Percentiles rank a stretch among this genome's conserved stretches.
These are phyloP conservation scores for Lanmaoa pseudosensibilis DNA, from an alignment of 768 basidiomycete species.

Conservation along the genomic window DNA sequence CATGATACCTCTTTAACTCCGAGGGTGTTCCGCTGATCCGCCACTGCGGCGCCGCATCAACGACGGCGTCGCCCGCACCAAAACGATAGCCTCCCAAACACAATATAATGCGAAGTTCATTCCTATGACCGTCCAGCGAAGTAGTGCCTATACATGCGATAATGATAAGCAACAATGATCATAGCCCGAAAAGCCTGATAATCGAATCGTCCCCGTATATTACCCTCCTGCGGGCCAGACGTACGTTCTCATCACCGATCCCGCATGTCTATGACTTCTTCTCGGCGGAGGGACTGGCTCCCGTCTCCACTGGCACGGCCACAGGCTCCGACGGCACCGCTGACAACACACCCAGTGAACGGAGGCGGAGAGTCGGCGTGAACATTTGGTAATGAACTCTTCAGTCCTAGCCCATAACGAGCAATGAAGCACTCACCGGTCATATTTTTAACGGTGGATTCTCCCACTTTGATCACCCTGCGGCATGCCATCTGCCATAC, in stretches of 20 bases:
- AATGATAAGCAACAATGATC: constrained; percentile 13
- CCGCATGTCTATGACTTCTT: constrained; percentile 20
- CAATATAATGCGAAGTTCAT: constrained; percentile 8
- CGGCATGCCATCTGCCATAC: constrained; percentile 96
- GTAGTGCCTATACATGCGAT: constrained; percentile 19
- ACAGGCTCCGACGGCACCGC: constrained; percentile 24
- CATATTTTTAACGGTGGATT: constrained; percentile 69
- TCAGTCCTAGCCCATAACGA: not conserved
- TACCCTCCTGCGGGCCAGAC: constrained; percentile 4
- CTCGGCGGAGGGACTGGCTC: constrained; percentile 7
- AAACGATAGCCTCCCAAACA: not conserved
- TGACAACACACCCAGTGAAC: constrained; percentile 1
- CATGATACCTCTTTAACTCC: not conserved
- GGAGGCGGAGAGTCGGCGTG: not conserved
- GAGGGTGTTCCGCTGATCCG: constrained; percentile 10
- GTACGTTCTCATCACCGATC: not conserved
- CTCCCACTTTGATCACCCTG: constrained; percentile 76
- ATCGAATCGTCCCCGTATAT: not conserved
- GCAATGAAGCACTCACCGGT: constrained; percentile 36
- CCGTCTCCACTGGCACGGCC: constrained; percentile 16
- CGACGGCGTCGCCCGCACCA: not conserved
- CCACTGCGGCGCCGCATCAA: not conserved
- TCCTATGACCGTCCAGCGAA: constrained; percentile 1
- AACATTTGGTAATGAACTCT: not conserved
- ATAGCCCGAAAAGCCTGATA: not conserved